Evolutionary conservation across 345 rosid species (phyloP).

Genomic region (Eucalyptus regnans): DNA sequence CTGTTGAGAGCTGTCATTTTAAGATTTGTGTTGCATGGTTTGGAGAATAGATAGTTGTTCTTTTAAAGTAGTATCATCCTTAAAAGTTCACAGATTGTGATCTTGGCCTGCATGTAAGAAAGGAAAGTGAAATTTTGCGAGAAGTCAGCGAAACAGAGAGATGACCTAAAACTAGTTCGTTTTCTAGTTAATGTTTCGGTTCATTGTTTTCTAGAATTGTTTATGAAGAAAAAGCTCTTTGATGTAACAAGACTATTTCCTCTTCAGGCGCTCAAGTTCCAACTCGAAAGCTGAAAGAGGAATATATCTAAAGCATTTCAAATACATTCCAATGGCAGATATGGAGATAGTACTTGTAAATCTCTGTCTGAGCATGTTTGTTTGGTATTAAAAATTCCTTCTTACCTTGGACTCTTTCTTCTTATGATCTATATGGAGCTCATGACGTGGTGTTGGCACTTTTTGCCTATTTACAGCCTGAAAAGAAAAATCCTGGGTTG

Average conservation of each 20-base stretch:
- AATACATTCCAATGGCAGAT: slow-evolving; percentile 98
- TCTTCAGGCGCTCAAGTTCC: slow-evolving; percentile 52
- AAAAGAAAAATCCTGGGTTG: slow-evolving; percentile 91
- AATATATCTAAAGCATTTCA: slow-evolving; percentile 85
- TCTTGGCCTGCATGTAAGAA: neutral
- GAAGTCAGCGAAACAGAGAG: neutral
- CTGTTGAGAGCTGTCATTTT: neutral
- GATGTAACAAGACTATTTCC: neutral
- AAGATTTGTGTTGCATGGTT: neutral
- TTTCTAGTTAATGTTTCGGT: neutral
- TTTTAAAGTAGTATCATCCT: neutral
- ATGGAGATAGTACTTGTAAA: slow-evolving; percentile 97
- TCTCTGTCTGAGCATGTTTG: neutral
- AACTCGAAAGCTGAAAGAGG: slow-evolving; percentile 50
- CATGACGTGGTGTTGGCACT: neutral
- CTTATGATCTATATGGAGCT: neutral
- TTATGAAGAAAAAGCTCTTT: neutral
- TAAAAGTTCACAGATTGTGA: neutral
- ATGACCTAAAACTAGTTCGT: neutral
- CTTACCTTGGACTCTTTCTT: neutral
- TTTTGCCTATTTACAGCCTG: slow-evolving; percentile 55
- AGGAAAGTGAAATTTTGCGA: neutral
- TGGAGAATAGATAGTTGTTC: neutral
- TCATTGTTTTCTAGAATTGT: neutral
- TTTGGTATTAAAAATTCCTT: neutral